Percentiles rank a stretch among this genome's conserved stretches.
Conservation (phyloP, 2,329 filamentous ascomycete species). For the Diaporthe sp. region DNA sequence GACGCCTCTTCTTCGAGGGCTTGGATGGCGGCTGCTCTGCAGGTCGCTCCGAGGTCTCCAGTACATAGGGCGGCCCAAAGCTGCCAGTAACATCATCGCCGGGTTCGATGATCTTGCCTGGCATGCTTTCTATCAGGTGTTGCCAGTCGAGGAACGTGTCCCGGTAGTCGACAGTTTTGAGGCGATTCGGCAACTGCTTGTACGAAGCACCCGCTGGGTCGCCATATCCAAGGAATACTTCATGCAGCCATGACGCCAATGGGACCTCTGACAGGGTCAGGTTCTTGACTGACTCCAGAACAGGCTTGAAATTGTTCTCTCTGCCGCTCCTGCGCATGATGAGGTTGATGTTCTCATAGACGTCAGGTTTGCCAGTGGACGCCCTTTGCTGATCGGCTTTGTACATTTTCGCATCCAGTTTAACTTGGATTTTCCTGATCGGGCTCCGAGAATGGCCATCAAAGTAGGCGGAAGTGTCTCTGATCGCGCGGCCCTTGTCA, state of each 20-base stretch:
- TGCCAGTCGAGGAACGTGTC: slow-evolving; percentile 98
- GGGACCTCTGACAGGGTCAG: slow-evolving; percentile 88
- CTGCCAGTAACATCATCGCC: slow-evolving; percentile 78
- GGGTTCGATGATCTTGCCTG: slow-evolving; percentile 88
- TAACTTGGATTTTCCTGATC: slow-evolving; percentile 80
- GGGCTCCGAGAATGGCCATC: slow-evolving; percentile 75
- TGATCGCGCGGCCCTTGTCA: slow-evolving; percentile 81
- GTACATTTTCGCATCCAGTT: slow-evolving; percentile 84
- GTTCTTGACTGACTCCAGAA: slow-evolving; percentile 91
- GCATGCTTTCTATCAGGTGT: slow-evolving; percentile 89
- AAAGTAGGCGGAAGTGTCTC: slow-evolving; percentile 71
- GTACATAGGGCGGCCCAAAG: slow-evolving; percentile 89
- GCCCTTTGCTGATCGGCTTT: slow-evolving; percentile 79
- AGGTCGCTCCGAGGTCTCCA: slow-evolving; percentile 74
- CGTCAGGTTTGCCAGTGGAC: slow-evolving; percentile 77
- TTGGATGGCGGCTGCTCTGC: slow-evolving; percentile 66
- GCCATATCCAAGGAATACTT: slow-evolving; percentile 97
- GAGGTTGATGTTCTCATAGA: slow-evolving; percentile 89
- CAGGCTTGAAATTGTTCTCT: slow-evolving; percentile 97
- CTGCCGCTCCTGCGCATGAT: slow-evolving; percentile 85
- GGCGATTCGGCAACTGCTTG: slow-evolving; percentile 82
- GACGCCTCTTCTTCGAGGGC: slow-evolving; percentile 87
- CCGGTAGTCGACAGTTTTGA: slow-evolving; percentile 87
- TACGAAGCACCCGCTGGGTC: slow-evolving; percentile 91
- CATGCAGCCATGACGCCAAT: slow-evolving; percentile 91